Evolutionary conservation across 768 basidiomycete genomes (phyloP), one percentile per base, ranked within the genome.

Genomic region (Lactifluus rugatus): DNA sequence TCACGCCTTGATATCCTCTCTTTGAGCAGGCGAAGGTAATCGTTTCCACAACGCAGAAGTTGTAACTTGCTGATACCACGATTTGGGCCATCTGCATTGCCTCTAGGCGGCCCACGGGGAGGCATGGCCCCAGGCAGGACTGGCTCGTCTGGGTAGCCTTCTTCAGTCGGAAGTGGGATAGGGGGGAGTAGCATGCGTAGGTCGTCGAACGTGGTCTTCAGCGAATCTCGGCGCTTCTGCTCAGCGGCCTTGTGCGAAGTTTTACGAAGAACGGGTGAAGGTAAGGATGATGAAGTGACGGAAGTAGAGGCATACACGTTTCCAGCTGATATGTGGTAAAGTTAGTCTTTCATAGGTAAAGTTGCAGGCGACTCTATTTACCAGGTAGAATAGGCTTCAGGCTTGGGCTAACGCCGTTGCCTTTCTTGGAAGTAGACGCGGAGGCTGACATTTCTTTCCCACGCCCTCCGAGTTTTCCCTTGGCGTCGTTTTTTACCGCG

Each of bases 181-280:
- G 91, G 89, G 1, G 96, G 96, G 0, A 99, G 78, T 16, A 98
- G 76, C 17, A 75, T 70, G 16, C 90, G 86, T 11, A 93, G 76
- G 54, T 91, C 89, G 65, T 93, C 89, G 66, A 87, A 98, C 4
- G 93, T 92, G 16, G 88, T 85, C 74, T 98, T 99, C 59, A 98
- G 82, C 45, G 91, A 93, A 71, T 99, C 95, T 9, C 96, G 84
- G 46, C 96, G 87, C 69, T 94, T 93, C 70, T 99, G 96, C 71
- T 99, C 96, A 5, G 96, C 96, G 13, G 85, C 89, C 72, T 97
- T 98, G 72, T 99, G 90, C 7, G 89, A 89, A 28, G 85, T 85
- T 70, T 90, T 91, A 58, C 82, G 80, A 48, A 79, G 70, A 36
- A 76, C 77, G 28, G 71, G 72, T 42, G 42, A 63, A 3, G 68